A percentile compares a stretch with the other conserved stretches of the same genome.
Evolutionary conservation across 169 alveolate genomes (phyloP).

Genomic region (Besnoitia besnoiti): DNA sequence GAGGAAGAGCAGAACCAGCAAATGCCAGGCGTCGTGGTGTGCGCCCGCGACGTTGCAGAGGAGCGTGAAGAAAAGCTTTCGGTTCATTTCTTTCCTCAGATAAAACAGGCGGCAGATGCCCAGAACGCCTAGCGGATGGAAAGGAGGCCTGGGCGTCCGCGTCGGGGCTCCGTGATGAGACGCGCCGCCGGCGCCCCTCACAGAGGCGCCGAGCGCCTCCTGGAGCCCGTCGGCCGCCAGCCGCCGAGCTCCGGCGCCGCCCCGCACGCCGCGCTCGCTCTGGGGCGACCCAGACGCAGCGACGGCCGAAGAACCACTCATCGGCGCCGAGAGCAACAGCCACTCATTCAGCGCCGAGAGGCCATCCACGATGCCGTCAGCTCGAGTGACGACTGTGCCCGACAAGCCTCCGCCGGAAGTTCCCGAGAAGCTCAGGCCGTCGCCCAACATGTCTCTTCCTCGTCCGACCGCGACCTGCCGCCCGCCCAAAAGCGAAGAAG

Average conservation of each 20-base stretch:
- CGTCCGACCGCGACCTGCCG: background rate
- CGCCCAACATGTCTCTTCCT: background rate
- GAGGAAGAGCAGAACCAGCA: slow-evolving; percentile 59
- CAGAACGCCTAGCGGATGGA: slow-evolving; percentile 45
- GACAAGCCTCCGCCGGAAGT: slow-evolving; percentile 1
- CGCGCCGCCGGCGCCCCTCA: background rate
- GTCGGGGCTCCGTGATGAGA: background rate
- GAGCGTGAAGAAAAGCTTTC: slow-evolving; percentile 35
- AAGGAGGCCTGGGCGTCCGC: slow-evolving; percentile 45
- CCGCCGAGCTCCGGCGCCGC: background rate
- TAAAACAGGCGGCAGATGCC: slow-evolving; percentile 63
- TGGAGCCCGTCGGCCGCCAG: background rate
- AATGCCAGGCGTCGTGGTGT: slow-evolving; percentile 55
- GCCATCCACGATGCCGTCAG: slow-evolving; percentile 22
- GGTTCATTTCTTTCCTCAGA: slow-evolving; percentile 36
- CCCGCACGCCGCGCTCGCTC: background rate
- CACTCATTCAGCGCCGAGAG: slow-evolving; percentile 27
- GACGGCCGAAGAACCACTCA: background rate
- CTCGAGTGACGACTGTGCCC: background rate
- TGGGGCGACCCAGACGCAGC: background rate
- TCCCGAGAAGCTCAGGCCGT: background rate
- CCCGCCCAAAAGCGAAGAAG: background rate
- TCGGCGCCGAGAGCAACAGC: background rate
- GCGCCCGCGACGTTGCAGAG: slow-evolving; percentile 51
- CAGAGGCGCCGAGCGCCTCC: background rate